phyloP scores from a whole-genome alignment of 2,329 filamentous ascomycete species.

The Calcarisporium arbuscula region DNA sequence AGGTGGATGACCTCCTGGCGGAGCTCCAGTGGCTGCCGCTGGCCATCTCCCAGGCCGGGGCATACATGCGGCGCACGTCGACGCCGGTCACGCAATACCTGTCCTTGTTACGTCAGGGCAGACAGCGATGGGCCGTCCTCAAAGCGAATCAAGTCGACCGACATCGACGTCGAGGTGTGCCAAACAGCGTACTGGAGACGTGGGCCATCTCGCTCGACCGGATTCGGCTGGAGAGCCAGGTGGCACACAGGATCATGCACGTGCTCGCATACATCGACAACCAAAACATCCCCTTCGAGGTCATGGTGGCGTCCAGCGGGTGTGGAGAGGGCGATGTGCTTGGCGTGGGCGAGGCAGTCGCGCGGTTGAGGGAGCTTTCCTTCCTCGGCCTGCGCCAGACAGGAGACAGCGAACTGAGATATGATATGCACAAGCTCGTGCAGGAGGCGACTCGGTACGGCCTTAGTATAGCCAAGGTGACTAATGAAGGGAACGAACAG shows the following conservation, averaged over 20 bases:
- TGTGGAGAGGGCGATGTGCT: too few species aligned
- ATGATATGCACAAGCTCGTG: slow-evolving; percentile 25
- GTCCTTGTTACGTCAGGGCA: slow-evolving; percentile 13
- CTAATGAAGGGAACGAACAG: too few species aligned
- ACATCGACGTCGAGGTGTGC: slow-evolving; percentile 18
- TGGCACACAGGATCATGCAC: slow-evolving; percentile 24
- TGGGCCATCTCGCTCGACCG: slow-evolving; percentile 26
- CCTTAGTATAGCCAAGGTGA: slow-evolving; percentile 4
- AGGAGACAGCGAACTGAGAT: slow-evolving; percentile 8
- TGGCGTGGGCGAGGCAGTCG: slow-evolving; percentile 15
- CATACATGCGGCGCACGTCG: slow-evolving; percentile 22
- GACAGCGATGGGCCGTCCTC: slow-evolving; percentile 16
- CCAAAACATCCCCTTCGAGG: slow-evolving; percentile 20
- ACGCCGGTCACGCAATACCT: slow-evolving; percentile 19
- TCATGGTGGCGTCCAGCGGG: slow-evolving; percentile 17
- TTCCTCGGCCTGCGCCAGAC: slow-evolving; percentile 18
- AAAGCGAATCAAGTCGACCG: slow-evolving; percentile 17
- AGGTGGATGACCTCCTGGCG: slow-evolving; percentile 10
- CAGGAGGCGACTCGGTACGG: slow-evolving; percentile 20
- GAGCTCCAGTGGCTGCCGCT: slow-evolving; percentile 23
- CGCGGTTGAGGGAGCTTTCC: slow-evolving; percentile 25
- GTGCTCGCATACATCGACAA: slow-evolving; percentile 25
- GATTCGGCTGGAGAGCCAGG: slow-evolving; percentile 20
- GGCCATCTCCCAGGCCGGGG: slow-evolving; percentile 23
- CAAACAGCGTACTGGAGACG: slow-evolving; percentile 26